Evolutionary conservation across 257 asterid species (phyloP), one percentile per base, ranked within the genome.

Genomic region (Coffea canephora): DNA sequence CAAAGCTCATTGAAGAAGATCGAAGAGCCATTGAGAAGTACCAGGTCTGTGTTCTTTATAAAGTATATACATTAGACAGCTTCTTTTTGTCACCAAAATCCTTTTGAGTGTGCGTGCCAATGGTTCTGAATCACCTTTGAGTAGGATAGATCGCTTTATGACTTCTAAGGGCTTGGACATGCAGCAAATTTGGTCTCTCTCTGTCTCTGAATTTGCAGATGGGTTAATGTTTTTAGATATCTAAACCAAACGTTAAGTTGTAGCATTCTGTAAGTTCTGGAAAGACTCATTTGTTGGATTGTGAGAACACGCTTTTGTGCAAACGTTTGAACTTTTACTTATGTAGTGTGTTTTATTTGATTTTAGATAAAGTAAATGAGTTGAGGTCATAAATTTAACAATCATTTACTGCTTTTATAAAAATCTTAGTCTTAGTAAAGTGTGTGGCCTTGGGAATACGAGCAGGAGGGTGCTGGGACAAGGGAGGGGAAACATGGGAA

Each of bases 1-100:
- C 99, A 14, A 93, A 90, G 91, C 80, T 91, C 88, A 93, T 95
- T 83, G 99, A 95, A 86, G 94, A 89, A 82, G 97, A 91, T 73
- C 95, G 98, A 69, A 78, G 82, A 85, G 92, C 96, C 71, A 91
- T 90, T 82, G 97, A 95, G 66, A 92, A 92, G 89, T 90, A 93
- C 84, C 97, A 95, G 99, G 99, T 95, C 79, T 69, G 79, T 78
- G 34, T 82, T 86, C 73, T 65, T 18, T 78, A 5, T 21, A 57
- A 64, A 76, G 46, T 69, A 52, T 83, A 69, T 64, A 61, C 57
- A 31, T 36, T 74, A 73, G 27, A 71, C 80, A 71, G 64, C 25
- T 74, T 78, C 70, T 16, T 75, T 48, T 49, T 50, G 23, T 5
- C 65, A 18, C 43, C 15, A 13, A 36, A 48, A 11, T 57, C 67